Evolutionary conservation across 2,329 filamentous ascomycete genomes (phyloP).

Genomic region (Fusarium sp.): DNA sequence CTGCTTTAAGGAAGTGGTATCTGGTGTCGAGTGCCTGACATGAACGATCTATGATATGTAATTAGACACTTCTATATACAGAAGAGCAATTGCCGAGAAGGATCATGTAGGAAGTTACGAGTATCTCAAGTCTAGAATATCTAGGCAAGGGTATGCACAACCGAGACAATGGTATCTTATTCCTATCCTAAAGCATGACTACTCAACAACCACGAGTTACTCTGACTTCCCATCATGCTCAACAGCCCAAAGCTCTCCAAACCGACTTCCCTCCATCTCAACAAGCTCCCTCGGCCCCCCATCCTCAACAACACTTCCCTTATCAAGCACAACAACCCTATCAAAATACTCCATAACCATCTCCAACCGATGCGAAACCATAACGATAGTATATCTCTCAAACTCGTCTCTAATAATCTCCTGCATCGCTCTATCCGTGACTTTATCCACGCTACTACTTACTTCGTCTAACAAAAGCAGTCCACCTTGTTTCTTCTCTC

Average conservation of each 20-base stretch:
- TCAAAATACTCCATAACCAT: slow-evolving; percentile 66
- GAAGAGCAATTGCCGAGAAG: no score
- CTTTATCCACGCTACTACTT: slow-evolving; percentile 56
- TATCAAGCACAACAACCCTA: slow-evolving; percentile 62
- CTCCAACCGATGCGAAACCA: slow-evolving; percentile 60
- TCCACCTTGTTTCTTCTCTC: slow-evolving; percentile 38
- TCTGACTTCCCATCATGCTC: slow-evolving; percentile 26
- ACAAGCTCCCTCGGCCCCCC: slow-evolving; percentile 45
- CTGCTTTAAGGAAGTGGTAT: neutral
- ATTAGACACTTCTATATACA: no score
- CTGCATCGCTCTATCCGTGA: slow-evolving; percentile 58
- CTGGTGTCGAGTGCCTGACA: neutral
- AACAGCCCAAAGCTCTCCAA: slow-evolving; percentile 50
- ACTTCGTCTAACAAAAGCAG: slow-evolving; percentile 59
- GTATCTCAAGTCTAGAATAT: neutral
- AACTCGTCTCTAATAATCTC: slow-evolving; percentile 57
- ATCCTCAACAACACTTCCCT: slow-evolving; percentile 59
- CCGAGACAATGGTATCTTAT: no score
- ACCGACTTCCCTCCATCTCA: slow-evolving; percentile 44
- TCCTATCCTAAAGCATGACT: neutral
- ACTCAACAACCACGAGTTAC: neutral
- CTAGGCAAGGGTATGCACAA: no score
- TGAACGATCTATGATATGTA: no score
- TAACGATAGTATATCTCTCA: slow-evolving; percentile 63
- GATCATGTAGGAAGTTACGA: neutral